Evolutionary conservation across 2,329 filamentous ascomycete species (phyloP), one percentile per base, ranked within the genome.

Genomic region (Clarireedia homoeocarpa): DNA sequence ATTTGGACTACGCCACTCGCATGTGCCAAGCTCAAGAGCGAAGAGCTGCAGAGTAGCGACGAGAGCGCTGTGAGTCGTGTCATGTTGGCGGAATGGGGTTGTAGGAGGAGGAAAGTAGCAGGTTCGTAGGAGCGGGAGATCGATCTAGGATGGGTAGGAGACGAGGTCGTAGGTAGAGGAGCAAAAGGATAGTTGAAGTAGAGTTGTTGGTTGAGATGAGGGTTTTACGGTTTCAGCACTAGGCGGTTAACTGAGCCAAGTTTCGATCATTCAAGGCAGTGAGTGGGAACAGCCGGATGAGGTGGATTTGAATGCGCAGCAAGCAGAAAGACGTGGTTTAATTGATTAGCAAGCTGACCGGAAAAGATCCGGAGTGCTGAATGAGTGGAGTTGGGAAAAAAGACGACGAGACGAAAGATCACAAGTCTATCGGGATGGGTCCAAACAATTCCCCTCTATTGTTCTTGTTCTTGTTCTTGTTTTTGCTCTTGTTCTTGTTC

Each of bases 1-100:
- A 66, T 62, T 46, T 59, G 62, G 14, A 68, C 9, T 7, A 46
- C 48, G 10, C 39, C 39, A 20, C 39, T 27, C 23, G 52, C 52
- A n/a, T 20, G 24, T 24, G 52, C 34, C 6, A 39, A 49, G n/a
- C n/a, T n/a, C 45, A 30, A 49, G 39, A 54, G 52, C 24, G 52
- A 49, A 40, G 52, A 54, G 52, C 30, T 40, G 12, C 39, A 38
- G 34, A 54, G 52, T 6, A 54, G 27, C 20, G 34, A 27, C 7
- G 52, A 17, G 7, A 54, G 24, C 12, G 47, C 38, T 40, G 52
- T 54, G 48, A 36, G 39, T 27, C 34, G 12, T 6, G 52, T 34
- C 52, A 54, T 54, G 9, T 49, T 42, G 52, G 20, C 10, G 5
- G n/a, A n/a, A n/a, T 42, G 15, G 9, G 9, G n/a, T 27, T 27